Base-by-base conservation (phyloP, 371 early-diverging fungal genomes). In the Mucor mucedo region DNA sequence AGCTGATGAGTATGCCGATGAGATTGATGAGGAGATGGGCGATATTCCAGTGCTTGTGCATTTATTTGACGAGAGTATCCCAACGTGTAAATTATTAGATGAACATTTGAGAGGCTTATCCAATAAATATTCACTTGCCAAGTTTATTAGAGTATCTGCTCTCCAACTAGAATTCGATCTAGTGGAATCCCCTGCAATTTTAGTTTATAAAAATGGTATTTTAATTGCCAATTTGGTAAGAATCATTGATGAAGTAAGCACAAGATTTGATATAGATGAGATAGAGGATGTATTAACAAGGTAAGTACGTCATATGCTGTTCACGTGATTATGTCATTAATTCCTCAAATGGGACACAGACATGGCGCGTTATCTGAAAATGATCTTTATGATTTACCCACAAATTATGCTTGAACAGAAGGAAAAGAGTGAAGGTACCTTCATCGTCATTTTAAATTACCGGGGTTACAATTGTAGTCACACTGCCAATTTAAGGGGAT, bases 211-310 rank as follows among this genome's bases (percentile, higher is more conserved):
- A 60, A 67, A 72, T 56, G 83, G 83, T 10, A 54, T 70, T 8
- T 66, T 85, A 27, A 69, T 85, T 4, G 77, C 81, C 35, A 85
- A 85, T 65, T 61, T 82, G 45, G 81, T 85, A 28, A 71, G 83
- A 44, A 59, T 85, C 14, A 70, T 77, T 33, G 83, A 85, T 52
- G 62, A 71, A 50, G 76, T 77, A 29, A 75, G 77, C 10, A 39
- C 68, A 16, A 60, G 68, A 13, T 78, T 75, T 58, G 73, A 69
- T 66, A 53, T 58, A 49, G 82, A 81, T 47, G 56, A 73, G 4
- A 71, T 81, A 27, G 82, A 81, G 47, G 72, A 77, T 65, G 53
- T 65, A 10, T 63, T 81, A 42, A 21, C 75, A 47, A 69, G 68
- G 82, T 21, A 21, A 21, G 21, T 81, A 68, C 50, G 61, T 72